These are phyloP conservation scores for Claviceps maximensis DNA, from an alignment of 2,329 filamentous ascomycete genomes.

Conservation along the genomic window DNA sequence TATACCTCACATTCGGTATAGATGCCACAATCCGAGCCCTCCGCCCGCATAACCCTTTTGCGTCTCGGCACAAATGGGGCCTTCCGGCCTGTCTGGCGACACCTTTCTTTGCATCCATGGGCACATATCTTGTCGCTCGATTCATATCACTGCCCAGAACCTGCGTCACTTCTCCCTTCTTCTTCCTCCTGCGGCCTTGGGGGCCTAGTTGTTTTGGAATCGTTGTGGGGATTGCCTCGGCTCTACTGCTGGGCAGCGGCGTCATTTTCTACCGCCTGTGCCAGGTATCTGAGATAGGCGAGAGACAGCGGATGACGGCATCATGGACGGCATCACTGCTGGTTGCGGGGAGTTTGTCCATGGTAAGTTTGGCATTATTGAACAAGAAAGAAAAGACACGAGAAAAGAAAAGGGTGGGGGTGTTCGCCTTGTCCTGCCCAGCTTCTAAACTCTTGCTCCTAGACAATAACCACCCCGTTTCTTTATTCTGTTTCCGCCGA, in stretches of 20 bases:
- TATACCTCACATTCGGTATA: slow-evolving; percentile 51
- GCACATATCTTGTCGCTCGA: slow-evolving; percentile 45
- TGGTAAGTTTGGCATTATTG: slow-evolving; percentile 30
- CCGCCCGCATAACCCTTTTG: slow-evolving; percentile 41
- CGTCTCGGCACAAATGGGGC: slow-evolving; percentile 45
- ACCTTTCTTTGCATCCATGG: slow-evolving; percentile 36
- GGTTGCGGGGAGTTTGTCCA: slow-evolving; percentile 40
- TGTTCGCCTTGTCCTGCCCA: background rate
- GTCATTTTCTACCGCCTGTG: slow-evolving; percentile 45
- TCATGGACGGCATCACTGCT: slow-evolving; percentile 60
- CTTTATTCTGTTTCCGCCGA: slow-evolving; percentile 44
- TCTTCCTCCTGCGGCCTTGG: slow-evolving; percentile 47
- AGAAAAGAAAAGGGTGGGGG: background rate
- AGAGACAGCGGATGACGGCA: slow-evolving; percentile 47
- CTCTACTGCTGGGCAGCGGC: slow-evolving; percentile 36
- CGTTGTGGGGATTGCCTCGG: slow-evolving; percentile 34
- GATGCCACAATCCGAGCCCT: slow-evolving; percentile 43
- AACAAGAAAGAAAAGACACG: background rate
- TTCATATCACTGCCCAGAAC: slow-evolving; percentile 41
- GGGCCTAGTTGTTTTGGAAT: slow-evolving; percentile 43
- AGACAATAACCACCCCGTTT: slow-evolving; percentile 50
- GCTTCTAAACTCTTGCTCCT: background rate
- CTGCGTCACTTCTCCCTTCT: slow-evolving; percentile 56
- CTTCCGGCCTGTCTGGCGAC: slow-evolving; percentile 41
- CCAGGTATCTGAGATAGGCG: slow-evolving; percentile 39